A percentile compares a stretch with the other conserved stretches of the same genome.
phyloP scores from a whole-genome alignment of 495 filamentous ascomycete genomes.

The Xylaria telfairii region DNA sequence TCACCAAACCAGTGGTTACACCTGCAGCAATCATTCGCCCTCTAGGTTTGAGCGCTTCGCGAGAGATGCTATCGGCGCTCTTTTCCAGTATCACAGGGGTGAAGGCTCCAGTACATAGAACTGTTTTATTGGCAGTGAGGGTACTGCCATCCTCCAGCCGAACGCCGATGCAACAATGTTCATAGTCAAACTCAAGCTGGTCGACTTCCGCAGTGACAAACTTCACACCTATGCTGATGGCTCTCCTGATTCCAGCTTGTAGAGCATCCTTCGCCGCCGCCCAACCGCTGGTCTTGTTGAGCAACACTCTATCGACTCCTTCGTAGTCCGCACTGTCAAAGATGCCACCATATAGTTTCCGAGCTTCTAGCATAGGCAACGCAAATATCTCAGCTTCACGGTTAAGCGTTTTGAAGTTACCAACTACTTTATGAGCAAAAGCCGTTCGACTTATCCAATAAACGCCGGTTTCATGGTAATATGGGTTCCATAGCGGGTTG shows the following conservation, averaged over 20 bases:
- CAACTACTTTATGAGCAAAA: conserved; percentile 54
- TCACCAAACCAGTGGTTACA: conserved; percentile 56
- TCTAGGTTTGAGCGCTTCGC: conserved; percentile 53
- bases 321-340: conserved; percentile 61
- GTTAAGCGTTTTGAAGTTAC: conserved; percentile 57
- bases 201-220: conserved; percentile 56
- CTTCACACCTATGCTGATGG: conserved; percentile 58
- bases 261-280: conserved; percentile 64
- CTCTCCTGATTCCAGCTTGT: conserved; percentile 49
- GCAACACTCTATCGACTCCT: conserved; percentile 52
- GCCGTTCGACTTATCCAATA: conserved; percentile 56
- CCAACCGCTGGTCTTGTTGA: conserved; percentile 66
- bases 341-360: conserved; percentile 53
- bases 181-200: conserved; percentile 50
- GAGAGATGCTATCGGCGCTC: conserved; percentile 49
- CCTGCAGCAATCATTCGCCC: conserved; percentile 62
- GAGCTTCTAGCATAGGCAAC: conserved; percentile 52
- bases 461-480: conserved; percentile 64
- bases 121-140: conserved; percentile 51
- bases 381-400: conserved; percentile 42
- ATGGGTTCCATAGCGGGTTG: conserved; percentile 59
- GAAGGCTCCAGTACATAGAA: conserved; percentile 64
- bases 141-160: conserved; percentile 46
- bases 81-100: conserved; percentile 65
- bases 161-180: conserved; percentile 55